Percentiles rank a stretch among this genome's conserved stretches.
Conservation (phyloP, 352 stramenopile genomes). For the Pythium diclinum region DNA sequence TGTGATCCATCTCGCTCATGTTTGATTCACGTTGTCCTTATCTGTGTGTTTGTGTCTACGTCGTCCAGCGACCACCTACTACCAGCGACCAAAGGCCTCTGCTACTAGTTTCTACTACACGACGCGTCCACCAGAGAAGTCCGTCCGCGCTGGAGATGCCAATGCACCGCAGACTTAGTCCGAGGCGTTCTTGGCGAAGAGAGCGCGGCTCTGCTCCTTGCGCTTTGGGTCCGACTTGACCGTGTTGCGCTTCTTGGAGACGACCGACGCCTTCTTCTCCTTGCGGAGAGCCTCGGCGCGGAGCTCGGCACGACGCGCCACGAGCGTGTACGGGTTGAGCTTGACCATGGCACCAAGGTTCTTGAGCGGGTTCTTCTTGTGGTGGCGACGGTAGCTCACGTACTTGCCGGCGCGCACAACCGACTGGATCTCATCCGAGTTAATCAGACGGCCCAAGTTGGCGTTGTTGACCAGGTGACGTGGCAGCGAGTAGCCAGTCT, state of each 20-base stretch:
- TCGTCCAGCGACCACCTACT: background rate
- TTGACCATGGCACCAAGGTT: conserved; percentile 95
- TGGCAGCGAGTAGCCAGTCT: conserved; percentile 93
- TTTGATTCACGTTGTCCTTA: conserved; percentile 6
- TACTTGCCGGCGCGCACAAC: conserved; percentile 95
- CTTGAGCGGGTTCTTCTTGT: conserved; percentile 98
- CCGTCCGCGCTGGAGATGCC: background rate
- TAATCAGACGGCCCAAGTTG: conserved; percentile 98
- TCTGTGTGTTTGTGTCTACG: conserved; percentile 1
- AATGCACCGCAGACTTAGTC: conserved; percentile 44
- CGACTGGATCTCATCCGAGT: conserved; percentile 98
- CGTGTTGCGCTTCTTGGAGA: conserved; percentile 87
- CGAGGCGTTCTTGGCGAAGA: conserved; percentile 79
- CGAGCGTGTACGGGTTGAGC: conserved; percentile 96
- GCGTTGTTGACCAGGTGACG: conserved; percentile 96
- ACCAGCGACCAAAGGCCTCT: conserved; percentile 4
- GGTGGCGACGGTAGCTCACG: conserved; percentile 82
- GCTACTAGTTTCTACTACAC: background rate
- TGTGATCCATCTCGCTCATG: conserved; percentile 5
- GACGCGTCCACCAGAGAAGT: conserved; percentile 1
- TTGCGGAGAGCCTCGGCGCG: conserved; percentile 82
- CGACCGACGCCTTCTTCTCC: conserved; percentile 84
- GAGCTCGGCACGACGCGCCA: conserved; percentile 88
- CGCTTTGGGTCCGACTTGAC: conserved; percentile 72
- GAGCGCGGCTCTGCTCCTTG: conserved; percentile 69